phyloP scores from a whole-genome alignment of 495 filamentous ascomycete genomes.

The Neurospora discreta region DNA sequence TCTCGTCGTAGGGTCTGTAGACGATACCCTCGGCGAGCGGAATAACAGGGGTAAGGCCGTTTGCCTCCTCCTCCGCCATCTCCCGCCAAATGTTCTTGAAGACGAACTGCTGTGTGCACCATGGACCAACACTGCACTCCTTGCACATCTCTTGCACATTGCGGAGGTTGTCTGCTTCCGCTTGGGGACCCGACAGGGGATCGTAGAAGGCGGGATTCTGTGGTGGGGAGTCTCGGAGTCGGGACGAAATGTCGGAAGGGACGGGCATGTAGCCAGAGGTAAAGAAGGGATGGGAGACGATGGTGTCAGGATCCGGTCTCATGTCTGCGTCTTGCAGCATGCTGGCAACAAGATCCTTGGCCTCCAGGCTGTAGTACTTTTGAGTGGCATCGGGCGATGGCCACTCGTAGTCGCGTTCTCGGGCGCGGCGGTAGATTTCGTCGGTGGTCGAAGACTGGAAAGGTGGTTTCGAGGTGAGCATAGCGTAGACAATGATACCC shows the following conservation, averaged over 20 bases:
- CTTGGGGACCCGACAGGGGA: conserved; percentile 5
- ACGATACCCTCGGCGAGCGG: conserved; percentile 58
- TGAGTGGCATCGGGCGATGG: conserved; percentile 42
- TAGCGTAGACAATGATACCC: conserved; percentile 91
- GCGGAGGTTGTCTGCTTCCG: conserved; percentile 21
- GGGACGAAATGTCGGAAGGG: conserved; percentile 36
- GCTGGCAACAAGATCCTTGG: conserved; percentile 66
- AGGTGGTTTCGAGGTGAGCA: conserved; percentile 81
- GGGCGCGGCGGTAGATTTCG: conserved; percentile 72
- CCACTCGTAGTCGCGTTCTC: conserved; percentile 65
- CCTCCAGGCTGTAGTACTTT: conserved; percentile 45
- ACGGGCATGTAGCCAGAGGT: conserved; percentile 48
- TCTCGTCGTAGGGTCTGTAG: conserved; percentile 46
- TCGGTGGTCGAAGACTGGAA: conserved; percentile 75
- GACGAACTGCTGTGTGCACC: conserved; percentile 25
- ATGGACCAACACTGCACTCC: conserved; percentile 40
- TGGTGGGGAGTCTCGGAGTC: conserved; percentile 39
- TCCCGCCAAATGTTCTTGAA: conserved; percentile 56
- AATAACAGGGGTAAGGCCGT: conserved; percentile 55
- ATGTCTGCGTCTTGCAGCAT: conserved; percentile 65
- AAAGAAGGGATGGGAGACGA: conserved; percentile 78
- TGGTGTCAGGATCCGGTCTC: conserved; percentile 66
- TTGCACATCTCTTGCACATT: conserved; percentile 32
- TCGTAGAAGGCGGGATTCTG: conserved; percentile 32
- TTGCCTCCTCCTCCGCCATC: conserved; percentile 58